These are phyloP conservation scores for Salix exigua DNA, from an alignment of 345 rosid genomes.

Conservation along the genomic window DNA sequence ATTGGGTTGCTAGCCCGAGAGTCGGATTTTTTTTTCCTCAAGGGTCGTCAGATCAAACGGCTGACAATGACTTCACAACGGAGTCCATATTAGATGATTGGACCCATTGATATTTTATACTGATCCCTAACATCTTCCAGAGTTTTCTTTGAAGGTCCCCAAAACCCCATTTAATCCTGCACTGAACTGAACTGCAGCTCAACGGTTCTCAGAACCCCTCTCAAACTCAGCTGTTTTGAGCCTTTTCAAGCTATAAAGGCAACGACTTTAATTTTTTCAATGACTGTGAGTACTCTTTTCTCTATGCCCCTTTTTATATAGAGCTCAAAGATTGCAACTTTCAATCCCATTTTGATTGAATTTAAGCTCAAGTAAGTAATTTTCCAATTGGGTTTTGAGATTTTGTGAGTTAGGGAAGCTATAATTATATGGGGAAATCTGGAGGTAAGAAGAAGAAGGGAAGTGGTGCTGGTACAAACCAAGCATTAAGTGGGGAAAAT, in stretches of 20 bases:
- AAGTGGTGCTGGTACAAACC: slow-evolving; percentile 41
- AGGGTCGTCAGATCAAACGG: not conserved
- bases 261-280: slow-evolving; percentile 1
- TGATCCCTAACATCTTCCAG: not conserved
- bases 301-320: not conserved
- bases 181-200: not conserved
- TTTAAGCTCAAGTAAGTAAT: not conserved
- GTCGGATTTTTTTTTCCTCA: not conserved
- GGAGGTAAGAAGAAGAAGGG: slow-evolving; percentile 83
- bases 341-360: not conserved
- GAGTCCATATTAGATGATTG: not conserved
- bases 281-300: slow-evolving; percentile 7
- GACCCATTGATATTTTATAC: not conserved
- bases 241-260: not conserved
- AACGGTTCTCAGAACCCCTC: not conserved
- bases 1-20: not conserved
- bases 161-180: not conserved
- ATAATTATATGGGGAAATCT: slow-evolving; percentile 69
- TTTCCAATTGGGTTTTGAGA: not conserved
- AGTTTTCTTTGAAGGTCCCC: not conserved
- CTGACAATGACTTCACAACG: not conserved
- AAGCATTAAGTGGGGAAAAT: slow-evolving; percentile 38
- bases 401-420: not conserved
- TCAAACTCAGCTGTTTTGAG: not conserved
- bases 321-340: not conserved